phyloP scores from a whole-genome alignment of 2,329 filamentous ascomycete genomes.

The Talaromyces funiculosus region DNA sequence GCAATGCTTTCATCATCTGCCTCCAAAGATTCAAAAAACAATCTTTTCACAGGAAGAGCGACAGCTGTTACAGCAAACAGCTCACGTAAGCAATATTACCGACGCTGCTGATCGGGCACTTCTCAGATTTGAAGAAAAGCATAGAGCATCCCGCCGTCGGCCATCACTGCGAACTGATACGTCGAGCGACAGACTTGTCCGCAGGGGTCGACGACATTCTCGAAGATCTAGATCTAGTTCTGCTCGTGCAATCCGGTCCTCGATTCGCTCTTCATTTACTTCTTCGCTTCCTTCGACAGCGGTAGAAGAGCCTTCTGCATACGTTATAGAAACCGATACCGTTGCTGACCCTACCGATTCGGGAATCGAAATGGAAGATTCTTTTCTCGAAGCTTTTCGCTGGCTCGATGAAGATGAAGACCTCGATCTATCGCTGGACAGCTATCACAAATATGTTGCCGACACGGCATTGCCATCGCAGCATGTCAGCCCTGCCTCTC shows the following conservation, averaged over 20 bases:
- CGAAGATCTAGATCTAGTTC: conserved; percentile 2
- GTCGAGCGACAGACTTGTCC: neutral
- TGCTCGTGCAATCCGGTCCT: neutral
- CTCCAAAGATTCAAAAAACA: conserved; percentile 65
- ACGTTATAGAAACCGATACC: neutral
- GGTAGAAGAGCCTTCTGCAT: conserved; percentile 16
- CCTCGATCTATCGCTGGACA: conserved; percentile 64
- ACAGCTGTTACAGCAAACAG: conserved; percentile 51
- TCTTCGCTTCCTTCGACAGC: conserved; percentile 9
- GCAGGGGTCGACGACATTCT: neutral
- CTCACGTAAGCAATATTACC: conserved; percentile 46
- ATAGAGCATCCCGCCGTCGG: conserved; percentile 31
- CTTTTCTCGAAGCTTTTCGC: conserved; percentile 62
- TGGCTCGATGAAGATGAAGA: conserved; percentile 71
- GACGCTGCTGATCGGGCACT: conserved; percentile 56
- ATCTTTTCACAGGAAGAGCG: conserved; percentile 65
- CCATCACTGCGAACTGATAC: neutral
- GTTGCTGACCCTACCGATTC: conserved; percentile 24
- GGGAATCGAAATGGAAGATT: conserved; percentile 43
- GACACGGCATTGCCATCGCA: conserved; percentile 39
- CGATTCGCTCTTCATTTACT: conserved; percentile 12
- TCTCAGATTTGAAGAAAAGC: conserved; percentile 39
- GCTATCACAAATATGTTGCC: conserved; percentile 62
- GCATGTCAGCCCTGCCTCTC: conserved; percentile 10
- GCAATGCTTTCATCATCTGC: conserved; percentile 63